phyloP scores from a whole-genome alignment of 2,329 filamentous ascomycete species.

The Cercospora sesami region DNA sequence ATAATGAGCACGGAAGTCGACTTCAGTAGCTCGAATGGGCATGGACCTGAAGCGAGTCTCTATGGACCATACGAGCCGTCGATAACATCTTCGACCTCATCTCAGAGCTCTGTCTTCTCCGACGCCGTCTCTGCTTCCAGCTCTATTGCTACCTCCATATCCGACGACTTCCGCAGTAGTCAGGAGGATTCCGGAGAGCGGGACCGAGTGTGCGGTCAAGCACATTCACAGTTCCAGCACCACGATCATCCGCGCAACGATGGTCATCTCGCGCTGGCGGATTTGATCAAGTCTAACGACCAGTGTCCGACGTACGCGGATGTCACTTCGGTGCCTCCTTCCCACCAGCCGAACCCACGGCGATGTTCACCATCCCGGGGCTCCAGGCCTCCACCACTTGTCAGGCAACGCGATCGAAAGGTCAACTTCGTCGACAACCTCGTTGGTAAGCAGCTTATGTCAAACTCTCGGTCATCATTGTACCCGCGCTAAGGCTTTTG shows the following conservation, averaged over 20 bases:
- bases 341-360: constrained; percentile 62
- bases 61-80: constrained; percentile 64
- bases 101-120: constrained; percentile 76
- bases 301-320: constrained; percentile 36
- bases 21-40: constrained; percentile 29
- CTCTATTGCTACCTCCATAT: constrained; percentile 60
- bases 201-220: constrained; percentile 28
- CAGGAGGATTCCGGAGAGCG: constrained; percentile 35
- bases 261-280: constrained; percentile 12
- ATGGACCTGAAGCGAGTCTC: constrained; percentile 41
- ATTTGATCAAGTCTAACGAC: constrained; percentile 19
- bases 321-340: constrained; percentile 55
- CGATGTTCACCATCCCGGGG: constrained; percentile 57
- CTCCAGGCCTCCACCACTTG: constrained; percentile 69
- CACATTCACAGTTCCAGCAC: constrained; percentile 23
- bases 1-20: constrained; percentile 33
- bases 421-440: constrained; percentile 94
- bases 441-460: constrained; percentile 72
- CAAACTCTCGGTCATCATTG: constrained; percentile 19
- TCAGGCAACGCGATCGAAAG: constrained; percentile 88
- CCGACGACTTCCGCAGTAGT: constrained; percentile 57
- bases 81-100: constrained; percentile 72
- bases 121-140: constrained; percentile 50
- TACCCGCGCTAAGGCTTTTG: constrained; percentile 39
- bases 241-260: constrained; percentile 17